Evolutionary conservation across 108 stramenopile genomes (phyloP), one percentile per base, ranked within the genome.

Genomic region (Nannochloropsis gaditana): DNA sequence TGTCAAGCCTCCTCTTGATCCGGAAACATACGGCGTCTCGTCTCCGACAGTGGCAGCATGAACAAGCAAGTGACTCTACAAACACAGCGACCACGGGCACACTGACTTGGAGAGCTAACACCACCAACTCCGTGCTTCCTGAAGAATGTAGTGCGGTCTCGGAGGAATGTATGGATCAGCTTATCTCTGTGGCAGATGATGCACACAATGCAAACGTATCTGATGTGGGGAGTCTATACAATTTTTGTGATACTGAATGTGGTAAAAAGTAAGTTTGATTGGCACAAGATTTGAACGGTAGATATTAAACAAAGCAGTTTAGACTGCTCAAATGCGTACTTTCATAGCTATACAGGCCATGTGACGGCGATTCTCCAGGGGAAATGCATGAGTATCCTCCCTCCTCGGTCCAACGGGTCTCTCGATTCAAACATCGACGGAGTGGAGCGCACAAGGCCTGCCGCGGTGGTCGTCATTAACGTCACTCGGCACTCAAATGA

Each of bases 321-420:
- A 73, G 2, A n/a, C 59, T 2, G n/a, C 4, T 73, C 6, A 73
- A 4, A 4, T 73, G 15, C 6, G n/a, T 6, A 73, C n/a, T 73
- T n/a, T 73, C 59, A 73, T n/a, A 73, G 59, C 59, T 73, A 73
- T n/a, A 73, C 59, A n/a, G 59, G n/a, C 59, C 59, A 73, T 73
- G 59, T 73, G 59, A 8, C 2, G 8, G 4, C 59, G 19, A 6
- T 73, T n/a, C 59, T 73, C n/a, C 59, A 73, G n/a, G 59, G 59
- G 19, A 73, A 73, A n/a, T 73, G 59, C 59, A 3, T 73, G 59
- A 15, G 1, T 15, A 15, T n/a, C 59, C n/a, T 73, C n/a, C 2
- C 2, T 73, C n/a, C 59, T n/a, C 59, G 59, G 19, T n/a, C n/a
- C 19, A 73, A 73, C 59, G 59, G 15, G 19, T 73, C 59, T 6